Evolutionary conservation across 1,284 basidiomycete genomes (phyloP), one percentile per base, ranked within the genome.

Genomic region (Irpex sp.): DNA sequence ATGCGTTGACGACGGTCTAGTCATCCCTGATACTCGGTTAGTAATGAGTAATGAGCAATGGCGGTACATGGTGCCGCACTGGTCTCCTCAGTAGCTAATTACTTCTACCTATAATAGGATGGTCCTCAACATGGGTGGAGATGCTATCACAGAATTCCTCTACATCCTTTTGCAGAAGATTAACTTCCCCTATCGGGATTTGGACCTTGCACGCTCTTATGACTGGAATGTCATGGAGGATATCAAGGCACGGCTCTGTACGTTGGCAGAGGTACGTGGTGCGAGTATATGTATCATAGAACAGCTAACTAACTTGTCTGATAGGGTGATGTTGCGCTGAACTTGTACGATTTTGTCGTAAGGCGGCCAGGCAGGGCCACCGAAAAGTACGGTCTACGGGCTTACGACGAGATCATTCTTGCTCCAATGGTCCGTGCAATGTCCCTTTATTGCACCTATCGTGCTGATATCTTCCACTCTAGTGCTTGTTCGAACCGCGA

Each of bases 371-470:
- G 86, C 33, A 82, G 87, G 63, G 79, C 88, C 15, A 92, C 95
- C 2, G 84, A 90, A 71, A 98, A 98, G 75, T 99, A 96, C 74
- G 88, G 88, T 26, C 79, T 98, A 61, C 87, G 95, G 35, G 90
- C 93, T 4, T 99, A 98, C 72, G 97, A 99, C 73, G 97, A 99
- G 78, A 90, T 94, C 61, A 96, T 98, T 63, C 80, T 99, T 43
- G 95, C 95, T 0, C 94, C 97, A 1, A 94, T 98, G 88, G 94
- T 94, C 71, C 50, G 50, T 51, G 50, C 26, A 5, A 51, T 51
- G 65, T 81, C 19, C 19, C 26, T 19, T 17, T 46, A 3, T 31
- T 1, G n/a, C 8, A 51, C n/a, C 11, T 37, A 47, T 51, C 15
- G 58, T 51, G 51, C 33, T 56, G 11, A 43, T 43, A 26, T 59